Evolutionary conservation across 2,329 filamentous ascomycete genomes (phyloP), one percentile per base, ranked within the genome.

Genomic region (Cyclaneusma minus): DNA sequence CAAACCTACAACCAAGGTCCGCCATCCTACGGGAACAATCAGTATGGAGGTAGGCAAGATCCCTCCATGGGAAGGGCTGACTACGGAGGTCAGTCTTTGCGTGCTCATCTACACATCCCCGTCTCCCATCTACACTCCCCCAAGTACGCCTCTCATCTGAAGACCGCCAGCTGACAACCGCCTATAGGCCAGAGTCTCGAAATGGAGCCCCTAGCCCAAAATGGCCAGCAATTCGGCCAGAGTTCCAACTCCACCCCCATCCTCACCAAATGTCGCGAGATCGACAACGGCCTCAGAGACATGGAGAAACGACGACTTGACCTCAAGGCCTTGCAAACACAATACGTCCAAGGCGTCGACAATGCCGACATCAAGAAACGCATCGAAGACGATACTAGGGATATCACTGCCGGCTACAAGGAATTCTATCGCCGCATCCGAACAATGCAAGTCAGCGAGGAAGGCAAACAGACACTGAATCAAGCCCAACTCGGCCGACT

Each of bases 401-500:
- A 87, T 37, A 87, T 85, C 39, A 91, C 92, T 73, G 68, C 68
- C 27, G 62, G 74, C 29, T 93, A 92, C 61, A 75, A 80, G 35
- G 68, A 65, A 32, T 67, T 95, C 30, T 81, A 78, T 30, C 71
- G 77, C 28, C 76, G 80, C 28, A 73, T 94, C 38, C 81, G 79
- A 53, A 62, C 66, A 35, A 67, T 94, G 56, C 94, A 94, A 63
- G 73, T 73, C 38, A 75, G 76, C 41, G 76, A 75, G 21, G 82
- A 85, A 33, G 75, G 79, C 14, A 68, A 70, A 32, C 70, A 69
- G 36, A 61, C 73, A 22, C 72, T 72, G 46, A 89, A 92, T 52
- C 65, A 68, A 29, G 65, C 76, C 17, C 85, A 94, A 51, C 77
- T 94, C 36, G 76, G 77, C 42, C 74, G 75, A 31, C 69, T 89